These are phyloP conservation scores for Ophiostoma australiae DNA, from an alignment of 2,329 filamentous ascomycete species.

Conservation along the genomic window DNA sequence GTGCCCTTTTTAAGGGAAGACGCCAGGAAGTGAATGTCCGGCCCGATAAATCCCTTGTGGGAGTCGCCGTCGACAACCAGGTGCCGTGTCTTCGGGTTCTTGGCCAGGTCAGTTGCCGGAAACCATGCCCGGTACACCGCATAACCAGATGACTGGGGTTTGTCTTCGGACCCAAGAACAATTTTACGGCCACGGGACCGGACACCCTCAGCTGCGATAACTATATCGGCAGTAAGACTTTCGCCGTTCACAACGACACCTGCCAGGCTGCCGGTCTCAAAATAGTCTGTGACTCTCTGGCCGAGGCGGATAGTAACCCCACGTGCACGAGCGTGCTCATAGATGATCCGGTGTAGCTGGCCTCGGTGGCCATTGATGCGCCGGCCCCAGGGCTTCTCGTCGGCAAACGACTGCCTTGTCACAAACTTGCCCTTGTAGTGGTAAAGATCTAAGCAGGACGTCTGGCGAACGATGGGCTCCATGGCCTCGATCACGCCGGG, in stretches of 20 bases:
- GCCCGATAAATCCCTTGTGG: neutral
- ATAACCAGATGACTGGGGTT: slow-evolving; percentile 41
- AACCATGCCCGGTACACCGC: slow-evolving; percentile 38
- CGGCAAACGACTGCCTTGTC: neutral
- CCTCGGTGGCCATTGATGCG: slow-evolving; percentile 52
- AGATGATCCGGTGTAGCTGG: slow-evolving; percentile 49
- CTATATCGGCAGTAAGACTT: neutral
- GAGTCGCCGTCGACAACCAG: neutral
- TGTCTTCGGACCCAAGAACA: slow-evolving; percentile 42
- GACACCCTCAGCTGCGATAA: slow-evolving; percentile 27
- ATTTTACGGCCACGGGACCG: slow-evolving; percentile 44
- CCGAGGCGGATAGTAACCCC: slow-evolving; percentile 47
- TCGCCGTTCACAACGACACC: neutral
- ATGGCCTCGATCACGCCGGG: slow-evolving; percentile 47
- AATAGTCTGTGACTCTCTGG: slow-evolving; percentile 44
- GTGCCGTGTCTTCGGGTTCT: neutral
- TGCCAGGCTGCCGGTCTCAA: slow-evolving; percentile 37
- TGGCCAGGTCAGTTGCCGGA: neutral
- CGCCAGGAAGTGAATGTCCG: neutral
- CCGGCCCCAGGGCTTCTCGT: slow-evolving; percentile 37
- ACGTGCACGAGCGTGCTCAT: slow-evolving; percentile 45
- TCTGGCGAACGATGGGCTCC: slow-evolving; percentile 45
- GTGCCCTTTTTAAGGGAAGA: neutral
- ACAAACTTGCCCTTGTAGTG: neutral
- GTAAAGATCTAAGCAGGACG: slow-evolving; percentile 28